Evolutionary conservation across 192 early-diverging fungal genomes (phyloP).

Genomic region (Coemansia erecta): DNA sequence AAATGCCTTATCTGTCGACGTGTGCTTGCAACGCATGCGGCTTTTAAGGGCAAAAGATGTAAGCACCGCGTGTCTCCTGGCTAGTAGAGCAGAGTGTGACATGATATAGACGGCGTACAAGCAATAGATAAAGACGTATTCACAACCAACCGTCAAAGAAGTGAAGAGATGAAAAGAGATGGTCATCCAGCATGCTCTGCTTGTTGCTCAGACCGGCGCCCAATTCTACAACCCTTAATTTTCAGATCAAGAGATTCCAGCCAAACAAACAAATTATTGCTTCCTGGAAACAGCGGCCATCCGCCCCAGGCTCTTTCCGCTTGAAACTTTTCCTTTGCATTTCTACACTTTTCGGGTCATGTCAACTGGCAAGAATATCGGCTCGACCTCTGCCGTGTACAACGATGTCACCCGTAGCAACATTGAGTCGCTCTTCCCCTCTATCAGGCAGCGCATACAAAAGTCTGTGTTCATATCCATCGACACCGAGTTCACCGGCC

Average conservation of each 20-base stretch:
- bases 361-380: slow-evolving; percentile 2
- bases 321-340: not conserved
- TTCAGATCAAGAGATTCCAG: too few species aligned
- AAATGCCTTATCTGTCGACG: not conserved
- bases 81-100: too few species aligned
- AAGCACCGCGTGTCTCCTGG: too few species aligned
- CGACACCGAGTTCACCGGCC: slow-evolving; percentile 91
- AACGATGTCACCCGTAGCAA: slow-evolving; percentile 70
- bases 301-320: not conserved
- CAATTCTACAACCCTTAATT: too few species aligned
- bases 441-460: slow-evolving; percentile 48
- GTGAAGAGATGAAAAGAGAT: too few species aligned
- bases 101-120: too few species aligned
- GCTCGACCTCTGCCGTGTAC: slow-evolving; percentile 44
- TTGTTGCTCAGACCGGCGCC: too few species aligned
- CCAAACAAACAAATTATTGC: too few species aligned
- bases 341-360: not conserved
- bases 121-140: too few species aligned
- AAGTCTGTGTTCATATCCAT: slow-evolving; percentile 76
- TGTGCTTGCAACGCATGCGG: slow-evolving; percentile 1
- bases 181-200: too few species aligned
- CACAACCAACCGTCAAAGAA: too few species aligned
- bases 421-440: slow-evolving; percentile 46
- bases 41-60: not conserved
- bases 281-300: too few species aligned